These are phyloP conservation scores for Pestalotiopsis sp. DNA, from an alignment of 2,329 filamentous ascomycete species.

Conservation along the genomic window DNA sequence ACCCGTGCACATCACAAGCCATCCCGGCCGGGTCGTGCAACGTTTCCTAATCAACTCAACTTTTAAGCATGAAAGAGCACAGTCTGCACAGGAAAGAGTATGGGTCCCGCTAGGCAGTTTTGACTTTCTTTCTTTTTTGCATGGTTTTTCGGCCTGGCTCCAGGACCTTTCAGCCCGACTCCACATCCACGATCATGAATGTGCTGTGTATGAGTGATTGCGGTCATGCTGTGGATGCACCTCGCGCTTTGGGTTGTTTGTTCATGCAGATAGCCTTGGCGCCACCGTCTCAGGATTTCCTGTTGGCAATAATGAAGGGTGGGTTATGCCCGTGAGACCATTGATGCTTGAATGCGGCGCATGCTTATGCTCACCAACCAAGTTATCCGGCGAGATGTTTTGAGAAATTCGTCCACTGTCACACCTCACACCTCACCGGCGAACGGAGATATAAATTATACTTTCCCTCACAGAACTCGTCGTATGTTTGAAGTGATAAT, in stretches of 20 bases:
- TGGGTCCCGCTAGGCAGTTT: background rate
- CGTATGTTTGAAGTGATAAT: background rate
- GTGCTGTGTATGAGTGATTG: background rate
- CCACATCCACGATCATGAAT: background rate
- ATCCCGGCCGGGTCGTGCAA: background rate
- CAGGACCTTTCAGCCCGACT: constrained; percentile 1
- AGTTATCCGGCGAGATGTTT: background rate
- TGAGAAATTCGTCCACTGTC: background rate
- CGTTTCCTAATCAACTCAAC: background rate
- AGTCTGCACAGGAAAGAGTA: background rate
- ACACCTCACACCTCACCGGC: background rate
- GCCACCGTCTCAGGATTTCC: background rate
- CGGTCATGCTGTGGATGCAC: background rate
- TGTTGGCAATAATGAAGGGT: background rate
- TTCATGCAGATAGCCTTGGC: background rate
- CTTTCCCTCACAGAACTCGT: no score
- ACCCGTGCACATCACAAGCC: background rate
- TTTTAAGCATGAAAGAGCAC: background rate
- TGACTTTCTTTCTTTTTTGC: background rate
- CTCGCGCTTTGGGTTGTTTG: background rate
- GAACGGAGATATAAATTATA: background rate
- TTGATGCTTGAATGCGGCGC: background rate
- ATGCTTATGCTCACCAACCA: background rate
- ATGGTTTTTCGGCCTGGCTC: constrained; percentile 1
- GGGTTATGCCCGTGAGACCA: background rate